phyloP scores from a whole-genome alignment of 2,329 filamentous ascomycete species.

The Colletotrichum lini region DNA sequence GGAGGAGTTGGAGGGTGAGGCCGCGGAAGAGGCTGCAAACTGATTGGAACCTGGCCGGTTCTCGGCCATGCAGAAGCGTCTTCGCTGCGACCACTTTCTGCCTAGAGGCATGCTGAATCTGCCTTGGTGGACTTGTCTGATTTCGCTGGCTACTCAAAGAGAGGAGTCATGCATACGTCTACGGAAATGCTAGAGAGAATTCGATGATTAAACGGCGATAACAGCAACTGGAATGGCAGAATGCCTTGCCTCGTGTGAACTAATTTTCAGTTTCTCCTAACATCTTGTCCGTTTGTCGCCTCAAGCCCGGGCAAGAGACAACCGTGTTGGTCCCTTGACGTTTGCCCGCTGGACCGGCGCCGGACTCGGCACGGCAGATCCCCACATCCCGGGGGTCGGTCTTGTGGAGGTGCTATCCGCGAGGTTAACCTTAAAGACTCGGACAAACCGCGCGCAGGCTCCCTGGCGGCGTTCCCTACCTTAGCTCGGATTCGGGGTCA shows the following conservation, averaged over 20 bases:
- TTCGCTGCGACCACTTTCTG: too few species aligned
- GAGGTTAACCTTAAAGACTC: constrained; percentile 1
- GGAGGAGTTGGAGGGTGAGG: not conserved
- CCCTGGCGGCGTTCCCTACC: not conserved
- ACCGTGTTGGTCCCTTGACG: not conserved
- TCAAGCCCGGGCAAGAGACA: not conserved
- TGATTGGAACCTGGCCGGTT: too few species aligned
- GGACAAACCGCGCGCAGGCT: not conserved
- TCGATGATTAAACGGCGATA: not conserved
- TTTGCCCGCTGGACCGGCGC: not conserved
- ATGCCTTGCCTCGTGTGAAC: too few species aligned
- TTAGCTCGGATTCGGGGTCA: constrained; percentile 19
- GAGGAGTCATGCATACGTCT: too few species aligned
- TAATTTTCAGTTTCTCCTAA: too few species aligned
- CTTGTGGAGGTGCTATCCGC: not conserved
- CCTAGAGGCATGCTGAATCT: too few species aligned
- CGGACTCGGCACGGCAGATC: constrained; percentile 19
- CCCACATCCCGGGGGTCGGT: constrained; percentile 23
- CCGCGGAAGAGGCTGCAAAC: not conserved
- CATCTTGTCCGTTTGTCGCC: not conserved
- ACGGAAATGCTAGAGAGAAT: too few species aligned
- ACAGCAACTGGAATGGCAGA: too few species aligned
- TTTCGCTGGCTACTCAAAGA: too few species aligned
- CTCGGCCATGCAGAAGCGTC: too few species aligned
- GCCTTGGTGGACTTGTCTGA: too few species aligned